Base-by-base conservation (phyloP, 1,284 basidiomycete genomes). In the Ganoderma leucocontextum region DNA sequence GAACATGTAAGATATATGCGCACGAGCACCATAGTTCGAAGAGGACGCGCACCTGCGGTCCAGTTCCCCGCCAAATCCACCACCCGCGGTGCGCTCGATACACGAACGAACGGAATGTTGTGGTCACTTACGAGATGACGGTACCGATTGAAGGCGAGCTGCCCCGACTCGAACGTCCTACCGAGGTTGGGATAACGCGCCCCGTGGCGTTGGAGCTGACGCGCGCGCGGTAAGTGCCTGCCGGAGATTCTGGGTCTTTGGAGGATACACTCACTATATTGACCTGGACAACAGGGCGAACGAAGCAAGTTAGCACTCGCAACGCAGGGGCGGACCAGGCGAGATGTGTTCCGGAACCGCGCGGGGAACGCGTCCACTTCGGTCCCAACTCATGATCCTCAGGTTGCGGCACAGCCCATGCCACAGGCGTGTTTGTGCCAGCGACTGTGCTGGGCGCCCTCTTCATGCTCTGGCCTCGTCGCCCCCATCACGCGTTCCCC, bases 21-120 rank as follows among this genome's bases (percentile, higher is more conserved):
- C 17, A 17, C 4, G 41, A 41, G 22, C 36, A 22, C n/a, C n/a
- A 29, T 29, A 29, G 29, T 29, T 29, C 29, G 29, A n/a, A n/a
- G n/a, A n/a, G n/a, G 8, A 19, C 41, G 61, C 81, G 36, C 62
- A 90, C 92, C 89, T 77, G 82, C 77, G 57, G 88, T 89, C 92
- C 93, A 95, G 74, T 93, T 93, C 2, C 79, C 81, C 0, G 91
- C 91, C 5, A 89, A 89, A 64, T 88, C 82, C 0, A 94, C 81
- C 0, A 95, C 92, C 6, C 95, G 84, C 9, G 81, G 77, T 8
- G 84, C 83, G 10, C 86, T 83, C 0, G 92, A 86, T 0, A 92
- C 85, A 17, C 94, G 83, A 0, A 92, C 84, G 69, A 95, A 95
- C 0, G 91, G 88, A 0, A 87, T 69, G 61, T 82, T 81, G 2